Evolutionary conservation across 495 filamentous ascomycete species (phyloP).

Genomic region (Penicillium arizonense): DNA sequence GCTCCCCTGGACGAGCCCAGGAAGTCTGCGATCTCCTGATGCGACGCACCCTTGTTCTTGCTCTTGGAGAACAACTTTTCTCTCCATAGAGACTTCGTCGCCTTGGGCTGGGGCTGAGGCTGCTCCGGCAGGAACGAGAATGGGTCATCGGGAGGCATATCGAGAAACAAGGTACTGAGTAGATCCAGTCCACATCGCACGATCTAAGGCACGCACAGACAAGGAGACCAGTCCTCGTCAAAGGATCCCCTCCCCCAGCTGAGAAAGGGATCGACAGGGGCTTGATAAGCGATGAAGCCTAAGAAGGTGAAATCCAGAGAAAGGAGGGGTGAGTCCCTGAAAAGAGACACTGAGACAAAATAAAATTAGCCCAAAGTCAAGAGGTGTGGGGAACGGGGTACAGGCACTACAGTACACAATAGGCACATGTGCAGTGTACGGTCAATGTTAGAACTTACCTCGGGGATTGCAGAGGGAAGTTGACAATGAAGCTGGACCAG

Average conservation of each 20-base stretch:
- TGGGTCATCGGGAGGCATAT: slow-evolving; percentile 43
- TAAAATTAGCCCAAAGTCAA: slow-evolving; percentile 1
- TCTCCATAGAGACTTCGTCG: slow-evolving; percentile 44
- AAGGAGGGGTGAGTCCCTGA: slow-evolving; percentile 8
- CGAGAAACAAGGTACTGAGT: slow-evolving; percentile 8
- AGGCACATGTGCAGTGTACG: too few species aligned
- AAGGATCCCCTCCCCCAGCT: neutral
- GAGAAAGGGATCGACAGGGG: slow-evolving; percentile 25
- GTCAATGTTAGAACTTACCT: neutral
- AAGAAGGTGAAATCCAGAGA: neutral
- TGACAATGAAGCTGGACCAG: slow-evolving; percentile 15
- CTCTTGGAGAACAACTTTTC: slow-evolving; percentile 50
- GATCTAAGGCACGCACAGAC: slow-evolving; percentile 4
- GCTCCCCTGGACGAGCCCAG: slow-evolving; percentile 29
- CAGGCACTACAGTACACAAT: neutral
- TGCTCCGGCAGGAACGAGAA: slow-evolving; percentile 39
- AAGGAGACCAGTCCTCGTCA: slow-evolving; percentile 18
- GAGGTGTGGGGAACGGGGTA: too few species aligned
- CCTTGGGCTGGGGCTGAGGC: slow-evolving; percentile 27
- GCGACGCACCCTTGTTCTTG: slow-evolving; percentile 30
- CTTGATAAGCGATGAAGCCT: slow-evolving; percentile 1
- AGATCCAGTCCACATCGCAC: slow-evolving; percentile 19
- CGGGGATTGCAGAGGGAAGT: neutral
- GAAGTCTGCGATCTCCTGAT: slow-evolving; percentile 47
- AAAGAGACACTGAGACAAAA: slow-evolving; percentile 1